Conservation (phyloP, 2,329 filamentous ascomycete genomes). For the Xenoacremonium recifei region DNA sequence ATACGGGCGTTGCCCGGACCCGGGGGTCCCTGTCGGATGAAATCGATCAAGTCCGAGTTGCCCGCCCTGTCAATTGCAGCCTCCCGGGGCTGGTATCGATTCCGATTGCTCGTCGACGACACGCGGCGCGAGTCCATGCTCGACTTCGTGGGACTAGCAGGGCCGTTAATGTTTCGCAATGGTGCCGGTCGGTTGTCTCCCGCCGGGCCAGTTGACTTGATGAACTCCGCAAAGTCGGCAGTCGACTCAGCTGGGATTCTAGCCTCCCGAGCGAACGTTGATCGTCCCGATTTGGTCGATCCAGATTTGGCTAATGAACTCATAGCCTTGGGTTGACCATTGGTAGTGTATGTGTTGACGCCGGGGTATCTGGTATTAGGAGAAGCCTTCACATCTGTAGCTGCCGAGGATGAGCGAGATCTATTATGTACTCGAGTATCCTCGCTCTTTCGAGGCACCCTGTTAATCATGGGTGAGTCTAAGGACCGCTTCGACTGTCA, state of each 20-base stretch:
- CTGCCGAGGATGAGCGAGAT: slow-evolving; percentile 49
- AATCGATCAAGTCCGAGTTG: slow-evolving; percentile 89
- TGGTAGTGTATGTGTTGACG: slow-evolving; percentile 1
- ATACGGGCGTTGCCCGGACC: slow-evolving; percentile 62
- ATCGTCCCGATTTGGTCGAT: slow-evolving; percentile 16
- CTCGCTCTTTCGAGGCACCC: slow-evolving; percentile 46
- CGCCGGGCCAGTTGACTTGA: slow-evolving; percentile 78
- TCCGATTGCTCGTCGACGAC: slow-evolving; percentile 42
- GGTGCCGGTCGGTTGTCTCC: slow-evolving; percentile 38
- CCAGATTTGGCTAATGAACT: slow-evolving; percentile 3
- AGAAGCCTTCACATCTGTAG: slow-evolving; percentile 32
- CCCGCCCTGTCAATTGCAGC: slow-evolving; percentile 63
- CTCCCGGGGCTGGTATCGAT: slow-evolving; percentile 69
- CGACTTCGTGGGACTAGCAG: slow-evolving; percentile 31
- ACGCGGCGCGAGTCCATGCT: slow-evolving; percentile 39
- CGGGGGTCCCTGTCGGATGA: slow-evolving; percentile 85
- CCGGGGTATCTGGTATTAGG: slow-evolving; percentile 11
- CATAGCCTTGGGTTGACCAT: slow-evolving; percentile 21
- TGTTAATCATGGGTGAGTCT: slow-evolving; percentile 40
- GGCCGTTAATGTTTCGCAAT: slow-evolving; percentile 32
- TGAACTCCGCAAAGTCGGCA: slow-evolving; percentile 84
- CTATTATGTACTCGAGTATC: slow-evolving; percentile 41
- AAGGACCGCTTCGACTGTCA: slow-evolving; percentile 39
- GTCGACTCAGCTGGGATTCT: slow-evolving; percentile 69
- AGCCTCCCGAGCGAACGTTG: slow-evolving; percentile 64